Evolutionary conservation across 2,329 filamentous ascomycete species (phyloP), one percentile per base, ranked within the genome.

Genomic region (Aureobasidium musti): DNA sequence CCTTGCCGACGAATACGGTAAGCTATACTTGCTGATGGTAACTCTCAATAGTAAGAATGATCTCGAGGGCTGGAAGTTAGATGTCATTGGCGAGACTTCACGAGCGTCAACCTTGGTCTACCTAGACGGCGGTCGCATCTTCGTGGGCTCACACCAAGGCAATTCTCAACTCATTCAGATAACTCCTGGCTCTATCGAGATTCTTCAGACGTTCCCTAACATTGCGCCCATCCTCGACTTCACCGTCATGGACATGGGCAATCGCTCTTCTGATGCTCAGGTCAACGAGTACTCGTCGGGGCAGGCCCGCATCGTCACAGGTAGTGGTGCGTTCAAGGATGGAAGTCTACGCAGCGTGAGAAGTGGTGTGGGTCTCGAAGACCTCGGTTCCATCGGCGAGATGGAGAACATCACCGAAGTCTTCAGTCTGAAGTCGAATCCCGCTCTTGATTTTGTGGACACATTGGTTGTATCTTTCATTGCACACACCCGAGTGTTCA

Each of bases 181-280:
- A 64, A 77, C 80, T 52, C 82, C 85, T 63, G 82, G 89, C 37
- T 84, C 82, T 0, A 81, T 93, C 67, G 82, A 88, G 56, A 77
- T 93, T 5, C 77, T 95, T 11, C 92, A 97, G 74, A 89, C 87
- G 0, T 83, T 96, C 66, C 81, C 86, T 3, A 99, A 97, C 74
- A 91, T 98, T 72, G 92, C 91, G 0, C 95, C 95, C 0, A 91
- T 99, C 49, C 80, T 98, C 45, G 95, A 99, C 75, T 97, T 99
- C 72, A 89, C 91, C 0, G 87, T 99, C 19, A 97, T 98, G 92
- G 95, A 98, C 73, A 90, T 98, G 83, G 94, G 93, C 0, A 93
- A 92, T 71, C 84, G 91, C 66, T 89, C 91, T 68, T 89, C 89
- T 26, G 90, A 95, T 69, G 87, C 84, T 10, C 88, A 91, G 21